Percentiles rank a stretch among this genome's conserved stretches.
phyloP scores from a whole-genome alignment of 2,329 filamentous ascomycete species.

The Hymenoscyphus fraxineus region DNA sequence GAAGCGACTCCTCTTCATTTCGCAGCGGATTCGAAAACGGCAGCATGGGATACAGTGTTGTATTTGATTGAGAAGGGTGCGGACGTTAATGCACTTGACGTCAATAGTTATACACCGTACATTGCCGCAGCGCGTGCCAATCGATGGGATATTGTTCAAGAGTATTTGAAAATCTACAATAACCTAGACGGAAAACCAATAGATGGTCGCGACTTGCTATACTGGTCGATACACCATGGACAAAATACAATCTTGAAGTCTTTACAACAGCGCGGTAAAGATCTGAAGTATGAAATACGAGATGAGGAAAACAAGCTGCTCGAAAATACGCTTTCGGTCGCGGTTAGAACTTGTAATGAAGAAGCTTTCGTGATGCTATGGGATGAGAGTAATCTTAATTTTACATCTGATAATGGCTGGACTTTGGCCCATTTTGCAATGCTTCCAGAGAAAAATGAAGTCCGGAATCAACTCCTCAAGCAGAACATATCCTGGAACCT shows the following conservation, averaged over 20 bases:
- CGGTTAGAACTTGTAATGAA: background rate
- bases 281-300: background rate
- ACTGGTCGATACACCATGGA: background rate
- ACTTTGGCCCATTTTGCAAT: background rate
- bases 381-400: background rate
- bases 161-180: background rate
- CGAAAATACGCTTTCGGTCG: background rate
- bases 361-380: background rate
- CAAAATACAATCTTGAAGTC: background rate
- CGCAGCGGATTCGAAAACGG: background rate
- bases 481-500: background rate
- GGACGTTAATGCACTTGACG: background rate
- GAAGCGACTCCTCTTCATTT: background rate
- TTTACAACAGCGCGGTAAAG: background rate
- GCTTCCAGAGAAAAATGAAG: background rate
- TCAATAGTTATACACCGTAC: background rate
- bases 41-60: background rate
- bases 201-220: background rate
- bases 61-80: background rate
- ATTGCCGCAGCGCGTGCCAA: background rate
- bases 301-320: background rate
- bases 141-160: background rate
- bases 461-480: background rate
- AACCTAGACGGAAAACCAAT: background rate
- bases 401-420: background rate